These are phyloP conservation scores for Termitomyces sp. DNA, from an alignment of 768 basidiomycete species.

Conservation along the genomic window DNA sequence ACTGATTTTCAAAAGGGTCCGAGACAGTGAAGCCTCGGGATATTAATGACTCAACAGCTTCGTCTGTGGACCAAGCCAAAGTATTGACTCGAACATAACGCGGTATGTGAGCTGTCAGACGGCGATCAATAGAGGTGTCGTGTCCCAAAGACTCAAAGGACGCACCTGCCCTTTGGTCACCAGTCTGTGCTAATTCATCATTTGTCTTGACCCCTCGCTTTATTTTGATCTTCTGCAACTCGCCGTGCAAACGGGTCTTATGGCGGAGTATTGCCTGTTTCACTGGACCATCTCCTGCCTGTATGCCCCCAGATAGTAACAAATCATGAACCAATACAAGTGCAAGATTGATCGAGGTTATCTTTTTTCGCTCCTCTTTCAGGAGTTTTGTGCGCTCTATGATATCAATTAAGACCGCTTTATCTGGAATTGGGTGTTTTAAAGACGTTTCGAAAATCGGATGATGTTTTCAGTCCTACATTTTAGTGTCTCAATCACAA, in stretches of 20 bases:
- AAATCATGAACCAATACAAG: slow-evolving; percentile 90
- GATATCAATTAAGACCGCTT: slow-evolving; percentile 64
- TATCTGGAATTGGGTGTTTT: slow-evolving; percentile 48
- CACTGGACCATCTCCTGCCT: slow-evolving; percentile 85
- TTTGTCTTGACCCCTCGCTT: slow-evolving; percentile 65
- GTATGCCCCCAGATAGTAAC: slow-evolving; percentile 78
- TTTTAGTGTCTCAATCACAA: slow-evolving; percentile 94
- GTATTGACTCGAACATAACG: slow-evolving; percentile 87
- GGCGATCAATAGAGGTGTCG: slow-evolving; percentile 4
- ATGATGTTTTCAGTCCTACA: slow-evolving; percentile 47
- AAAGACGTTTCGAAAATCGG: background rate
- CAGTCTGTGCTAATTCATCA: slow-evolving; percentile 54
- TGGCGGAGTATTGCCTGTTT: slow-evolving; percentile 86
- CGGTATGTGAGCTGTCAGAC: slow-evolving; percentile 56
- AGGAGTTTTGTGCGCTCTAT: slow-evolving; percentile 64
- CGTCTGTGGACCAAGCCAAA: slow-evolving; percentile 56
- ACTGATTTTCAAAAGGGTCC: slow-evolving; percentile 52
- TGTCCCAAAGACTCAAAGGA: slow-evolving; percentile 1
- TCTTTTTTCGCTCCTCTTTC: slow-evolving; percentile 69
- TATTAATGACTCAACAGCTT: slow-evolving; percentile 54
- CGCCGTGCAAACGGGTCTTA: slow-evolving; percentile 83
- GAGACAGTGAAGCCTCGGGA: slow-evolving; percentile 50
- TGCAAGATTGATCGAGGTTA: slow-evolving; percentile 71
- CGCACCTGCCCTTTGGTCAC: slow-evolving; percentile 61
- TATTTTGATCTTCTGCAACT: slow-evolving; percentile 81